These are phyloP conservation scores for Mortierella sp. DNA, from an alignment of 371 early-diverging fungal genomes.

Conservation along the genomic window DNA sequence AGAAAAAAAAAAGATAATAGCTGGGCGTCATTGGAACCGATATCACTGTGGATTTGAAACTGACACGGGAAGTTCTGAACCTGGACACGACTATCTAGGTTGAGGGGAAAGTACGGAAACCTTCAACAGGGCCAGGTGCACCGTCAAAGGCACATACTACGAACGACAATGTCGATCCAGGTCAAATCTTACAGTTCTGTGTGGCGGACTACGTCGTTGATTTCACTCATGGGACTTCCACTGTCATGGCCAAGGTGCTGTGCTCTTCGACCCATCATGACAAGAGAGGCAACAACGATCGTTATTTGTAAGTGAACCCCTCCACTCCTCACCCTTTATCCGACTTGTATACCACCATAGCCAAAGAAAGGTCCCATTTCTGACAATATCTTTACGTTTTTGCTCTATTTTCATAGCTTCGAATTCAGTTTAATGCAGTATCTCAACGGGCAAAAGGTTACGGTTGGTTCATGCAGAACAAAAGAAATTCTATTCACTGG, in stretches of 20 bases:
- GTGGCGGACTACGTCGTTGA: conserved; percentile 47
- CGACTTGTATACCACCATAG: not conserved
- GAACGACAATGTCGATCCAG: conserved; percentile 42
- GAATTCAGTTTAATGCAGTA: conserved; percentile 50
- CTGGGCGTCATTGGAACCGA: not conserved
- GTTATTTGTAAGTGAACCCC: conserved; percentile 43
- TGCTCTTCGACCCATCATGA: conserved; percentile 54
- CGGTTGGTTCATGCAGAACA: conserved; percentile 47
- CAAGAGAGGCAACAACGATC: conserved; percentile 55
- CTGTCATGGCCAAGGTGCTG: conserved; percentile 56
- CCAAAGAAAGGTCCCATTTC: not conserved
- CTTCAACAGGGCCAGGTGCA: conserved; percentile 49
- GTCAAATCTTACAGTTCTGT: conserved; percentile 52
- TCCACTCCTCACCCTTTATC: not conserved
- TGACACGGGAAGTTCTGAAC: not conserved
- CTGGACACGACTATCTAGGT: conserved; percentile 14
- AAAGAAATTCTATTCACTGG: conserved; percentile 55
- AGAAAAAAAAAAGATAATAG: not conserved
- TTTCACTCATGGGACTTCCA: conserved; percentile 44
- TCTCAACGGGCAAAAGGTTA: conserved; percentile 37
- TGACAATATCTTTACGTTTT: not conserved
- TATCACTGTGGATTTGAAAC: not conserved
- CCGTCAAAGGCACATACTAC: conserved; percentile 30
- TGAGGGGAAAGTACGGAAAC: conserved; percentile 53
- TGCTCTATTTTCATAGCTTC: conserved; percentile 23